Evolutionary conservation across 345 rosid species (phyloP).

Genomic region (Eucalyptus regnans): DNA sequence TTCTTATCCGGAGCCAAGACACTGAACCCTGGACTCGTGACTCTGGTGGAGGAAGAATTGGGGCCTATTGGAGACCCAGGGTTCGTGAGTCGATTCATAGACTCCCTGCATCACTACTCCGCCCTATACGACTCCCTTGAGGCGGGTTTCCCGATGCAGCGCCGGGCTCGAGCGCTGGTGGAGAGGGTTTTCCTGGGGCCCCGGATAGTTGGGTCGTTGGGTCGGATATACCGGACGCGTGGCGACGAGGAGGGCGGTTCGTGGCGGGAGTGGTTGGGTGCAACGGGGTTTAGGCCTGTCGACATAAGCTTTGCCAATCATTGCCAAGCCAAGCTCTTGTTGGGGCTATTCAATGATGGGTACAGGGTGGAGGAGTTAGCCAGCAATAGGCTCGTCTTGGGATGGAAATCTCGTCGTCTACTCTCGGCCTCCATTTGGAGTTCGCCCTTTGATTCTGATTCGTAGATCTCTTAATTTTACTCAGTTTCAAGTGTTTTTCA

Average conservation of each 20-base stretch:
- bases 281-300: conserved; percentile 27
- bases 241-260: conserved; percentile 15
- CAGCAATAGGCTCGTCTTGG: conserved; percentile 48
- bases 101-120: conserved; percentile 72
- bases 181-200: conserved; percentile 70
- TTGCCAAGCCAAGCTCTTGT: conserved; percentile 72
- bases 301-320: conserved; percentile 67
- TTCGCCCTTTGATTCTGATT: conserved; percentile 17
- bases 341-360: conserved; percentile 74
- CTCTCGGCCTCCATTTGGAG: conserved; percentile 80
- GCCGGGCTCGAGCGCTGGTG: conserved; percentile 48
- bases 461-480: not conserved
- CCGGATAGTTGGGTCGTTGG: conserved; percentile 39
- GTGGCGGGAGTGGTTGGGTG: conserved; percentile 47
- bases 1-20: conserved; percentile 47
- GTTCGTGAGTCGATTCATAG: conserved; percentile 67
- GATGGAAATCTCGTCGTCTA: conserved; percentile 78
- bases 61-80: conserved; percentile 41
- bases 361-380: conserved; percentile 59
- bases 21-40: conserved; percentile 41
- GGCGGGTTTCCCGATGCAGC: conserved; percentile 61
- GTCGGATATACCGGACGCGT: conserved; percentile 21
- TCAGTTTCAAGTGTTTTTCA: not conserved
- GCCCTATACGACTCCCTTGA: conserved; percentile 79
- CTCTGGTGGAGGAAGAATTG: conserved; percentile 61